Evolutionary conservation across 1,284 basidiomycete species (phyloP), one percentile per base, ranked within the genome.

Genomic region (Puccinia polysora): DNA sequence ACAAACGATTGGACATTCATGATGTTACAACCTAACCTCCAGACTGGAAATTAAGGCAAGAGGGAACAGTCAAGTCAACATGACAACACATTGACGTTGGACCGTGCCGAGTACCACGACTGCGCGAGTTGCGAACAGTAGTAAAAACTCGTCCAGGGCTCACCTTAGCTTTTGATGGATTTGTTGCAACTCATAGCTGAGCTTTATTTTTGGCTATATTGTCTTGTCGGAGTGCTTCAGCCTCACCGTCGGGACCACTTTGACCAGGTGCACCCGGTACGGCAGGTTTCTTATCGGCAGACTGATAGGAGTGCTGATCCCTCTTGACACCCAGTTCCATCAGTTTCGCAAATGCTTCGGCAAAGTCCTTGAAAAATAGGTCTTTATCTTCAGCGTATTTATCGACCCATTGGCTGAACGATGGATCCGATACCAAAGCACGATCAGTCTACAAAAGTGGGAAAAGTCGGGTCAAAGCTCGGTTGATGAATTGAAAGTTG

Each of bases 341-440:
- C 3, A 80, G 75, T 74, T 78, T 78, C 53, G 78, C 78, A 73
- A 81, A 81, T 23, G 77, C 81, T 64, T 78, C 78, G 15, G 83
- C 77, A 75, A 85, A 85, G 77, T 85, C 82, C 55, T 80, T 77
- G 78, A 83, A 84, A 81, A 85, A 85, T 5, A 81, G 77, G 53
- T 83, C 81, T 74, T 82, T 80, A 78, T 85, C 83, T 53, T 82
- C 82, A 4, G 84, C 83, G 74, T 81, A 81, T 70, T 80, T 80
- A 69, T 82, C 80, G 7, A 83, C 82, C 78, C 79, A 82, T 28
- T 76, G 68, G 32, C 77, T 76, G 78, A 83, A 82, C 69, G 78
- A 74, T 15, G 76, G 64, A 73, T 82, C 81, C 73, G 81, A 77
- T 45, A 81, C 77, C 34, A 82, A 77, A 4, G 81, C 81, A 76